phyloP scores from a whole-genome alignment of 2,329 filamentous ascomycete genomes.

The Claviceps paspali region DNA sequence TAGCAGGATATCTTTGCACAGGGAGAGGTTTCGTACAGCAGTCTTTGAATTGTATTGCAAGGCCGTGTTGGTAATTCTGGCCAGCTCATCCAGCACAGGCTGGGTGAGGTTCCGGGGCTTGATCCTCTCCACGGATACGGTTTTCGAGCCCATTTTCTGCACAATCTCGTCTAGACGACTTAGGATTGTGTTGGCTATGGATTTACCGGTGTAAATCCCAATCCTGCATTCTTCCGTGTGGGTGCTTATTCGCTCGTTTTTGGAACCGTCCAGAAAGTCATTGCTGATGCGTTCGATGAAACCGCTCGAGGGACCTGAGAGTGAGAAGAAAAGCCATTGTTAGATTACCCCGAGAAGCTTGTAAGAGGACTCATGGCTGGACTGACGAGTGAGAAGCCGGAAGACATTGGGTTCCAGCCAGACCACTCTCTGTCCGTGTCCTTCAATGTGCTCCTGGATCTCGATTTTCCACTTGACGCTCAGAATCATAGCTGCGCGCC shows the following conservation, averaged over 20 bases:
- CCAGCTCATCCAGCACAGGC: conserved; percentile 16
- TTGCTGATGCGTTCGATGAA: conserved; percentile 15
- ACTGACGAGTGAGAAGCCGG: conserved; percentile 29
- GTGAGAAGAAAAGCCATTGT: not conserved
- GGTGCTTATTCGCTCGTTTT: conserved; percentile 16
- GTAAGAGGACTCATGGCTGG: too few relatives aligned
- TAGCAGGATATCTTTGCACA: too few relatives aligned
- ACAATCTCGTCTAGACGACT: conserved; percentile 19
- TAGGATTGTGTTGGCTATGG: conserved; percentile 17
- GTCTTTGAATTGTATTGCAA: conserved; percentile 10
- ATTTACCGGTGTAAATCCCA: conserved; percentile 17
- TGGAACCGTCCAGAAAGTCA: conserved; percentile 17
- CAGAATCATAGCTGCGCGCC: conserved; percentile 27
- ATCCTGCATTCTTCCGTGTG: conserved; percentile 11
- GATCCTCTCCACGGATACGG: conserved; percentile 12
- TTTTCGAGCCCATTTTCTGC: conserved; percentile 12
- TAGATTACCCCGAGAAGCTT: not conserved
- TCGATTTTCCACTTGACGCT: conserved; percentile 34
- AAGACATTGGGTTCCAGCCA: conserved; percentile 26
- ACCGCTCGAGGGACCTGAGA: conserved; percentile 8
- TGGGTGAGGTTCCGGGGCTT: conserved; percentile 7
- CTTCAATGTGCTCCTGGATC: conserved; percentile 27
- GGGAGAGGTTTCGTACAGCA: conserved; percentile 10
- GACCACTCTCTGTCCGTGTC: conserved; percentile 25
- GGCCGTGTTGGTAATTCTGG: conserved; percentile 18